Conservation (phyloP, 2,329 filamentous ascomycete genomes). For the Ascochyta lentis region DNA sequence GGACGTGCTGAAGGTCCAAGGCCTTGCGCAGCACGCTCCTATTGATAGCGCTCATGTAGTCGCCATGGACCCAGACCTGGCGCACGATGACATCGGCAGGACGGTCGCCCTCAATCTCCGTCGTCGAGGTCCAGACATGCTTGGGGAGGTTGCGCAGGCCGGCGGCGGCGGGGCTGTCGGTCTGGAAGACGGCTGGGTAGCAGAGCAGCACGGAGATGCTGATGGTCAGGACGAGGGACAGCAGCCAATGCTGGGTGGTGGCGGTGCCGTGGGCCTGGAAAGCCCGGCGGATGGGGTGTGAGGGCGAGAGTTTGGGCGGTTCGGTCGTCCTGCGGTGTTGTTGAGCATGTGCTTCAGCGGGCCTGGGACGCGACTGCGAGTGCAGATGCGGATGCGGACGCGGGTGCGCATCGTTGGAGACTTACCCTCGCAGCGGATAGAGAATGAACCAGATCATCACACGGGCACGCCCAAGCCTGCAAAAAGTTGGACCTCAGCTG, state of each 20-base stretch:
- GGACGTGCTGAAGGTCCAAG: conserved; percentile 71
- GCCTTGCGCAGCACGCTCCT: conserved; percentile 69
- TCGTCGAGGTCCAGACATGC: conserved; percentile 81
- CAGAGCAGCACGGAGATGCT: conserved; percentile 72
- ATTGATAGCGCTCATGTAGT: conserved; percentile 78
- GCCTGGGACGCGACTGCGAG: not conserved
- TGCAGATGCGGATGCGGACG: conserved; percentile 3
- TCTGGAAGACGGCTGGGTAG: conserved; percentile 78
- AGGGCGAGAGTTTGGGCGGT: conserved; percentile 68
- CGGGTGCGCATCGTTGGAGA: conserved; percentile 25
- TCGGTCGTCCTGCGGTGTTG: conserved; percentile 69
- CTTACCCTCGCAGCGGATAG: conserved; percentile 78
- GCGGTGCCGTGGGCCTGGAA: conserved; percentile 74
- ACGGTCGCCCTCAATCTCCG: conserved; percentile 63
- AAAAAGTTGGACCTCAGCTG: conserved; percentile 17
- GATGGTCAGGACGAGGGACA: conserved; percentile 76
- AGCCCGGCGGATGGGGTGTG: conserved; percentile 68
- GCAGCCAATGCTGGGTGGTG: conserved; percentile 75
- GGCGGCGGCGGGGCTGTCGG: conserved; percentile 73
- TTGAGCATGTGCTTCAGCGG: conserved; percentile 15
- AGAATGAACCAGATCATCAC: conserved; percentile 78
- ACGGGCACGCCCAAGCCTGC: conserved; percentile 33
- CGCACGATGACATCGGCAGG: conserved; percentile 77
- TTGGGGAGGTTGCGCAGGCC: conserved; percentile 75
- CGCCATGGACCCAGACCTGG: conserved; percentile 81